A percentile compares a stretch with the other conserved stretches of the same genome.
These are phyloP conservation scores for Ophiostoma sp. DNA, from an alignment of 2,329 filamentous ascomycete genomes.

Conservation along the genomic window DNA sequence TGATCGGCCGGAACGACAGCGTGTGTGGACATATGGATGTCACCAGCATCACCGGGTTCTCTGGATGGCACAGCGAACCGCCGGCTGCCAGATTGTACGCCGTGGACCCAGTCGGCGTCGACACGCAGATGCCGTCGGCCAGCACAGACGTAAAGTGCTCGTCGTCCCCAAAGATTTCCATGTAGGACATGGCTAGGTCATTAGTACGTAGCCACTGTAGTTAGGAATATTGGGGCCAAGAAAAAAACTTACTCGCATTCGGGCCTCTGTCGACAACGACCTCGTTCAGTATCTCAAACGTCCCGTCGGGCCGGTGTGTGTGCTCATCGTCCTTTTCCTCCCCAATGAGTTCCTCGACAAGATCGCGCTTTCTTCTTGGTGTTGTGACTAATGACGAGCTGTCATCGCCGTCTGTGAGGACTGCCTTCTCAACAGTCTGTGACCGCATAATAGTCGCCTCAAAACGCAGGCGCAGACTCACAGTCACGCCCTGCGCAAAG, in stretches of 20 bases:
- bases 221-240: background rate
- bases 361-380: slow-evolving; percentile 43
- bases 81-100: slow-evolving; percentile 94
- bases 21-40: slow-evolving; percentile 95
- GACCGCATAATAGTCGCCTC: slow-evolving; percentile 91
- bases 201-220: slow-evolving; percentile 33
- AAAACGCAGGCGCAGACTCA: slow-evolving; percentile 81
- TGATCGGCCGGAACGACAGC: slow-evolving; percentile 91
- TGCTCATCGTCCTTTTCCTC: slow-evolving; percentile 77
- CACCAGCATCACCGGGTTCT: slow-evolving; percentile 92
- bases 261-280: slow-evolving; percentile 94
- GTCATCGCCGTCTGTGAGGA: slow-evolving; percentile 1
- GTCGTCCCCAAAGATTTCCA: slow-evolving; percentile 89
- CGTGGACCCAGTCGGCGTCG: slow-evolving; percentile 89
- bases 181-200: slow-evolving; percentile 70
- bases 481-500: slow-evolving; percentile 78
- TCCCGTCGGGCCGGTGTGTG: slow-evolving; percentile 78
- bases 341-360: slow-evolving; percentile 86
- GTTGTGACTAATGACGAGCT: slow-evolving; percentile 18
- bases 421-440: slow-evolving; percentile 34
- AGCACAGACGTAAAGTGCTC: slow-evolving; percentile 92
- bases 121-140: slow-evolving; percentile 88
- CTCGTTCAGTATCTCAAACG: slow-evolving; percentile 89
- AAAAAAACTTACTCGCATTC: slow-evolving; percentile 45
- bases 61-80: slow-evolving; percentile 90